Evolutionary conservation across 495 filamentous ascomycete genomes (phyloP).

Genomic region (Neurospora pannonica): DNA sequence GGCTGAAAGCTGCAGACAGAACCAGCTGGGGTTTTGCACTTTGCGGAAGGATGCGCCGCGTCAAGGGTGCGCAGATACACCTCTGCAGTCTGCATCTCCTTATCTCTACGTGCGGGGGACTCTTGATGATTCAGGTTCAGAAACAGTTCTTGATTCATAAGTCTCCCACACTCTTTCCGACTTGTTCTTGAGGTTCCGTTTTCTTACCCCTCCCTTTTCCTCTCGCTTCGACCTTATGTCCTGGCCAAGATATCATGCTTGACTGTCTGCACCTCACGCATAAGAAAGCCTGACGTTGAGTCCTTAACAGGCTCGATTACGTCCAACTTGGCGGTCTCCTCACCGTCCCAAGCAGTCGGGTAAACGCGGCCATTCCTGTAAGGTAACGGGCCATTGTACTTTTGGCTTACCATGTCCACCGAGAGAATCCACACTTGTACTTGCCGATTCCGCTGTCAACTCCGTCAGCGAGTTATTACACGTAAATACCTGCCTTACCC

Average conservation of each 20-base stretch:
- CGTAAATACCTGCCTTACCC: neutral
- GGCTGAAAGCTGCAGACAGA: neutral
- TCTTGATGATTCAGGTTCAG: neutral
- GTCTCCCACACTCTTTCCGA: neutral
- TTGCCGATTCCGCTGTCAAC: neutral
- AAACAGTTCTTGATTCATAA: neutral
- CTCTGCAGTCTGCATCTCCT: neutral
- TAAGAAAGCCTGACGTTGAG: neutral
- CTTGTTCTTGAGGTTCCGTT: neutral
- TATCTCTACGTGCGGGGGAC: neutral
- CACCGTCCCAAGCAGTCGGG: neutral
- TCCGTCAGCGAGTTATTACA: neutral
- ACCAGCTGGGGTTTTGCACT: neutral
- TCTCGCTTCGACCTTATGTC: neutral
- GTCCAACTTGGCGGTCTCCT: neutral
- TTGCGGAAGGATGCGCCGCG: neutral
- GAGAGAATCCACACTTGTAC: neutral
- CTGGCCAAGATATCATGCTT: neutral
- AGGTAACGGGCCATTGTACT: neutral
- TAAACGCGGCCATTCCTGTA: neutral
- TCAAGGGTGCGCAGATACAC: neutral
- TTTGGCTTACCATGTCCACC: neutral
- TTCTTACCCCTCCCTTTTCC: neutral
- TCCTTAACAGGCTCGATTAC: neutral
- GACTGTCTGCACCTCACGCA: neutral